phyloP scores from a whole-genome alignment of 805 yeast species.

The Candida ficus region DNA sequence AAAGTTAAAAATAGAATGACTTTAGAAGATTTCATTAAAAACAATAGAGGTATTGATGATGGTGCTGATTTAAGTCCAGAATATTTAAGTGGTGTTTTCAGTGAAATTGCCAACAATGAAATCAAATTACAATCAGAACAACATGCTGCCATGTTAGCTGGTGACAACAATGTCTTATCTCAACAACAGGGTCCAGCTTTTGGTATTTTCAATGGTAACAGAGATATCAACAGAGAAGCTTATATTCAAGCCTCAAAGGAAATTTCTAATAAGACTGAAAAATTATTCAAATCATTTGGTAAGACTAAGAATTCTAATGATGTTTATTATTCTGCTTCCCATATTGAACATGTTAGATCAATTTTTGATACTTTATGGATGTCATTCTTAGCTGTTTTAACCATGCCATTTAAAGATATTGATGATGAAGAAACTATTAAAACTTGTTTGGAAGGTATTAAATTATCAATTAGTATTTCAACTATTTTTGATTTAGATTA shows the following conservation, averaged over 20 bases:
- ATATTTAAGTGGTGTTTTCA: slow-evolving; percentile 59
- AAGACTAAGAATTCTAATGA: slow-evolving; percentile 36
- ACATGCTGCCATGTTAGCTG: slow-evolving; percentile 80
- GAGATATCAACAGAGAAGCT: slow-evolving; percentile 74
- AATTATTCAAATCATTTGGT: slow-evolving; percentile 65
- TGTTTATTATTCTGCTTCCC: slow-evolving; percentile 76
- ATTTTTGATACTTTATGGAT: slow-evolving; percentile 95
- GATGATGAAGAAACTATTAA: slow-evolving; percentile 68
- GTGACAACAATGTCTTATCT: slow-evolving; percentile 35
- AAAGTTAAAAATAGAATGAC: slow-evolving; percentile 88
- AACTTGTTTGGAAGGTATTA: slow-evolving; percentile 79
- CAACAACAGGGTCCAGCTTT: slow-evolving; percentile 38
- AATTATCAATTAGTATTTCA: slow-evolving; percentile 75
- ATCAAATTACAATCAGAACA: slow-evolving; percentile 91
- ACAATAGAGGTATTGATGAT: slow-evolving; percentile 90
- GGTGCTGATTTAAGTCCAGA: slow-evolving; percentile 79
- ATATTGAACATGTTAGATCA: slow-evolving; percentile 85
- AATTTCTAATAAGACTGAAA: slow-evolving; percentile 84
- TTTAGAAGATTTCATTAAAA: slow-evolving; percentile 75
- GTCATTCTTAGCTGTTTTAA: slow-evolving; percentile 91
- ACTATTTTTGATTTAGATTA: slow-evolving; percentile 78
- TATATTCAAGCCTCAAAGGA: slow-evolving; percentile 90
- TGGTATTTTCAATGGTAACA: slow-evolving; percentile 53
- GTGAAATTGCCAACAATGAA: slow-evolving; percentile 79
- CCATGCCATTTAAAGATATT: slow-evolving; percentile 88